A percentile compares a stretch with the other conserved stretches of the same genome.
Conservation (phyloP, 768 basidiomycete genomes). For the Lactifluus echinatus region DNA sequence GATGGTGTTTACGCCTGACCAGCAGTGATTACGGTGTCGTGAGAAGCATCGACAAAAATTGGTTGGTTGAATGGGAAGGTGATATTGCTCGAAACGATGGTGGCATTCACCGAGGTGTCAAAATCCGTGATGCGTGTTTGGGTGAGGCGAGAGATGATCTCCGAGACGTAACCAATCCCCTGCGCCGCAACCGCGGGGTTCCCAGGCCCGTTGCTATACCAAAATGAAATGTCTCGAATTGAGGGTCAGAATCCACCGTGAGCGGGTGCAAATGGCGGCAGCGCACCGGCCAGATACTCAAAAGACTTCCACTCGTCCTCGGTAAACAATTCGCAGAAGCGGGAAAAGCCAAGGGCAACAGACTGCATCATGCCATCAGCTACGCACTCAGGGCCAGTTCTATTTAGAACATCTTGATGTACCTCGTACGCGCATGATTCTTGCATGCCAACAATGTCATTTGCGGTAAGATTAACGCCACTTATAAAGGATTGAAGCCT, state of each 20-base stretch:
- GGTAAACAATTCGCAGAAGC: slow-evolving; percentile 44
- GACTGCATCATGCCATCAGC: slow-evolving; percentile 26
- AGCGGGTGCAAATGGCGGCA: neutral
- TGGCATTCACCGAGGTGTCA: slow-evolving; percentile 40
- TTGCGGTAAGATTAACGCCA: slow-evolving; percentile 27
- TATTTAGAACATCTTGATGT: neutral
- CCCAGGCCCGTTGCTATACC: slow-evolving; percentile 37
- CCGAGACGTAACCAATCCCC: slow-evolving; percentile 36
- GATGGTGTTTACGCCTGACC: slow-evolving; percentile 21
- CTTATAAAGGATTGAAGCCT: slow-evolving; percentile 29
- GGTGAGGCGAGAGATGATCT: slow-evolving; percentile 36
- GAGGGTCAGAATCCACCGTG: neutral
- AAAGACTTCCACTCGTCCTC: slow-evolving; percentile 45
- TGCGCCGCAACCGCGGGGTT: slow-evolving; percentile 33
- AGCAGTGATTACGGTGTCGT: slow-evolving; percentile 38
- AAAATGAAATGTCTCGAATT: slow-evolving; percentile 23
- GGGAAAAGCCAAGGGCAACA: slow-evolving; percentile 41
- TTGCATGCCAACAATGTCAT: slow-evolving; percentile 31
- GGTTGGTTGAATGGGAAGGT: slow-evolving; percentile 31
- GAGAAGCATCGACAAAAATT: slow-evolving; percentile 39
- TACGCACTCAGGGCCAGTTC: neutral
- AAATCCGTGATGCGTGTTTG: slow-evolving; percentile 30
- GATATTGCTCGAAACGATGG: slow-evolving; percentile 33
- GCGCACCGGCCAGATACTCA: slow-evolving; percentile 33
- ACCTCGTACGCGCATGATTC: slow-evolving; percentile 35